These are phyloP conservation scores for Ophiostoma himal-ulmi DNA, from an alignment of 2,329 filamentous ascomycete species.

Conservation along the genomic window DNA sequence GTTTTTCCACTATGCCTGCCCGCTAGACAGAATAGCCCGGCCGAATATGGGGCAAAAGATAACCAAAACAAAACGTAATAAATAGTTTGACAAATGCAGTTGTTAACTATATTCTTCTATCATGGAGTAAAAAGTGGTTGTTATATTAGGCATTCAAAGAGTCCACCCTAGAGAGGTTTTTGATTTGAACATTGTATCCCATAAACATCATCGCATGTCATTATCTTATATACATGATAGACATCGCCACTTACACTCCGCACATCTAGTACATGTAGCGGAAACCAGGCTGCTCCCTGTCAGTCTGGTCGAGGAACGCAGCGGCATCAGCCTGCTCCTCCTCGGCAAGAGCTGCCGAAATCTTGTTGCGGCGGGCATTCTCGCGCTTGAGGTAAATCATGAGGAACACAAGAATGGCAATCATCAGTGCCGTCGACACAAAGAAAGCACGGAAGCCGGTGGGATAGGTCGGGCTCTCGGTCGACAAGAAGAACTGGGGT, in stretches of 20 bases:
- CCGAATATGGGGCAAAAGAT: slow-evolving; percentile 4
- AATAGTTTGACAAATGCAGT: background rate
- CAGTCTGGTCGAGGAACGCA: slow-evolving; percentile 20
- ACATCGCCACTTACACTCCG: background rate
- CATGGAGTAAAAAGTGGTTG: too few relatives aligned
- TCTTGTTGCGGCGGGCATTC: slow-evolving; percentile 17
- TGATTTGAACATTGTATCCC: background rate
- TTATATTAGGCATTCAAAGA: too few relatives aligned
- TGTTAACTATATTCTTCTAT: too few relatives aligned
- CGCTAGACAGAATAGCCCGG: background rate
- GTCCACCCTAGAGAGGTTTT: too few relatives aligned
- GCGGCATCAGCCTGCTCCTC: slow-evolving; percentile 19
- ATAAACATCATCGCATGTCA: too few relatives aligned
- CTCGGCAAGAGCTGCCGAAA: slow-evolving; percentile 15
- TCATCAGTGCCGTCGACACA: slow-evolving; percentile 51
- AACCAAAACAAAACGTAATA: slow-evolving; percentile 2
- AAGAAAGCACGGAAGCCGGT: slow-evolving; percentile 62
- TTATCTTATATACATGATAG: background rate
- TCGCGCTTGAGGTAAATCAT: slow-evolving; percentile 38
- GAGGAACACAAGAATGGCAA: slow-evolving; percentile 44
- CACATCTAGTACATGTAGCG: slow-evolving; percentile 20
- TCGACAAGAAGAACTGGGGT: slow-evolving; percentile 49
- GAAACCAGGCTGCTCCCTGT: slow-evolving; percentile 23
- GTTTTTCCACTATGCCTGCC: background rate
- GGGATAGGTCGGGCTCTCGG: slow-evolving; percentile 54